Evolutionary conservation across 257 asterid species (phyloP), one percentile per base, ranked within the genome.

Genomic region (Cordia subcordata): DNA sequence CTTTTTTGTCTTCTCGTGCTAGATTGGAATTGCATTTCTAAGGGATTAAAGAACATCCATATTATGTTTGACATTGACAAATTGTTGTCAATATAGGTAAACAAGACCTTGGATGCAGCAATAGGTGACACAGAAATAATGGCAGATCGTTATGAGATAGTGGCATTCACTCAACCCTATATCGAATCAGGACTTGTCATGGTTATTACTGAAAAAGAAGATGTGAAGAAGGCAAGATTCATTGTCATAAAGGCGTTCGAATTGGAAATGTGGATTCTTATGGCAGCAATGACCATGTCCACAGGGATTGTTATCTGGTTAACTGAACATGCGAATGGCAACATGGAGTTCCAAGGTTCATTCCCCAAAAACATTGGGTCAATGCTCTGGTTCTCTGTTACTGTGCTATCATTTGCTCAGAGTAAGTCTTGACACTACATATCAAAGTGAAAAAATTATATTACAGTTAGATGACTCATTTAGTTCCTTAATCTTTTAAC

Each of bases 331-430:
- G 74, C 72, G 12, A 14, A 75, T 12, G 71, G 73, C 56, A 84
- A 80, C 46, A 70, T 71, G 22, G 81, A 77, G 0, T 84, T 81
- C 63, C 40, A 60, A 0, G 66, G 72, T 18, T 50, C 85, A 0
- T 58, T 76, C 27, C 67, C 72, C 53, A 65, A 72, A 55, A 62
- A 33, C 35, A 52, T 81, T 49, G 62, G 76, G 5, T 70, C 82
- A 60, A 64, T 84, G 57, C 74, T 82, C 14, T 86, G 93, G 95
- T 82, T 86, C 70, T 69, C 93, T 0, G 76, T 86, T 69, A 81
- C 85, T 10, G 49, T 82, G 35, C 74, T 75, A 13, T 73, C 84
- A 62, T 78, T 85, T n/a, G 68, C 83, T 5, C 81, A 79, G 0
- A 66, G 91, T 85, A 71, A 76, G 94, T 59, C 47, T 11, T 10